A percentile compares a stretch with the other conserved stretches of the same genome.
Evolutionary conservation across 306 rosid genomes (phyloP).

Genomic region (Quercus suber): DNA sequence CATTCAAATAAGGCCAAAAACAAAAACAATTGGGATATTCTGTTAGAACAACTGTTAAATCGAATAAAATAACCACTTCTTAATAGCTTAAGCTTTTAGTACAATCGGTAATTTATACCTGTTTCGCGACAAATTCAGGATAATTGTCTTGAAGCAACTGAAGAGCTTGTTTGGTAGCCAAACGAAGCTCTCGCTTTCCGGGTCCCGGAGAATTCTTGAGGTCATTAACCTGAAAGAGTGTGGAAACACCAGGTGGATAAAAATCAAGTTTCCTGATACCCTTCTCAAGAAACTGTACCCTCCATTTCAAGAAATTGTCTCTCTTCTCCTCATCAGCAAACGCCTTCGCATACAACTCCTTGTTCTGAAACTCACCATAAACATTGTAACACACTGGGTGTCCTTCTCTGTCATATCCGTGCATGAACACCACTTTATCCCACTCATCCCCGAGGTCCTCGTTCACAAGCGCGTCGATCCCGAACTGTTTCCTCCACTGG

Average conservation of each 20-base stretch:
- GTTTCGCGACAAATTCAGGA: constrained; percentile 91
- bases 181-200: constrained; percentile 62
- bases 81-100: too few relatives aligned
- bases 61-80: too few relatives aligned
- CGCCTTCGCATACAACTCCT: constrained; percentile 62
- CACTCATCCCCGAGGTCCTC: constrained; percentile 78
- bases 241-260: constrained; percentile 55
- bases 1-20: background rate
- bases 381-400: constrained; percentile 90
- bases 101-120: constrained; percentile 28
- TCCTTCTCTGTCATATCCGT: constrained; percentile 57
- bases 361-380: constrained; percentile 92
- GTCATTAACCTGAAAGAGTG: constrained; percentile 82
- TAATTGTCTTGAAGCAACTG: constrained; percentile 91
- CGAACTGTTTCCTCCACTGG: constrained; percentile 68
- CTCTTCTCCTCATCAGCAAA: constrained; percentile 58
- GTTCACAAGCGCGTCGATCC: constrained; percentile 55
- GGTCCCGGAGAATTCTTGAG: constrained; percentile 86
- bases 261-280: constrained; percentile 83
- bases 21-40: background rate
- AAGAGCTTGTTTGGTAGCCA: constrained; percentile 84
- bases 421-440: constrained; percentile 87
- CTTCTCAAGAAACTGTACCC: constrained; percentile 82
- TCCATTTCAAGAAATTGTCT: constrained; percentile 64
- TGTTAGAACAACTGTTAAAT: too few relatives aligned